A percentile compares a stretch with the other conserved stretches of the same genome.
Evolutionary conservation across 2,329 filamentous ascomycete genomes (phyloP).

Genomic region (Fusarium albidum): DNA sequence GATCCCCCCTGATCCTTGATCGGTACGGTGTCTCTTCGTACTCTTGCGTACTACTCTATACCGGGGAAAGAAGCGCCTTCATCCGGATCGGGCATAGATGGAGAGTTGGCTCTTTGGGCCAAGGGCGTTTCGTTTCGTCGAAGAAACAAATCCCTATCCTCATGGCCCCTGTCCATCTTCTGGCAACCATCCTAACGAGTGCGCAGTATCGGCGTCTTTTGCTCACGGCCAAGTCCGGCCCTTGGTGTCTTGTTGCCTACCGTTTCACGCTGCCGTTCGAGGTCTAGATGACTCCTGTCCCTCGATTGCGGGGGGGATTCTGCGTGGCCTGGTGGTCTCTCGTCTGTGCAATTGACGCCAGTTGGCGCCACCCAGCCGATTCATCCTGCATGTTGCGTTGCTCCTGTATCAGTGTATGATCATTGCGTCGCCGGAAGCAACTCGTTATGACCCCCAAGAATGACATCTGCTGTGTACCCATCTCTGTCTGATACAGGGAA

Average conservation of each 20-base stretch:
- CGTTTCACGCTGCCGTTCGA: too few relatives aligned
- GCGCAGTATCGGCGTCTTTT: slow-evolving; percentile 3
- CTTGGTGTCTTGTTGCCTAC: too few relatives aligned
- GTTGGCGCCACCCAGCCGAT: too few relatives aligned
- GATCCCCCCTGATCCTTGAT: slow-evolving; percentile 18
- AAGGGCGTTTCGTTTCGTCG: neutral
- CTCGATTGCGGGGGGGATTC: too few relatives aligned
- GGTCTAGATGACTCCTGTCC: too few relatives aligned
- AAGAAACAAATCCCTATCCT: neutral
- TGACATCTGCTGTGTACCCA: slow-evolving; percentile 2
- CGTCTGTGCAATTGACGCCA: neutral
- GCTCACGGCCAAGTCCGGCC: slow-evolving; percentile 19
- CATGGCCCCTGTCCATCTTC: neutral
- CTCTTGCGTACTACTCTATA: slow-evolving; percentile 20
- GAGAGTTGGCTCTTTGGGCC: neutral
- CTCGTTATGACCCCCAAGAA: neutral
- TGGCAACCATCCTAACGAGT: too few relatives aligned
- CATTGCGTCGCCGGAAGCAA: neutral
- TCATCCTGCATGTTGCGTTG: neutral
- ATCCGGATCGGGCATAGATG: slow-evolving; percentile 1
- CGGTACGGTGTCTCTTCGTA: slow-evolving; percentile 17
- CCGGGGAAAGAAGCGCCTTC: neutral
- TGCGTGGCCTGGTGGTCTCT: neutral
- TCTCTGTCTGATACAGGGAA: slow-evolving; percentile 12
- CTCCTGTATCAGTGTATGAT: slow-evolving; percentile 1